Percentiles rank a stretch among this genome's conserved stretches.
Evolutionary conservation across 1,284 basidiomycete species (phyloP).

Genomic region (Blastosporella zonata): DNA sequence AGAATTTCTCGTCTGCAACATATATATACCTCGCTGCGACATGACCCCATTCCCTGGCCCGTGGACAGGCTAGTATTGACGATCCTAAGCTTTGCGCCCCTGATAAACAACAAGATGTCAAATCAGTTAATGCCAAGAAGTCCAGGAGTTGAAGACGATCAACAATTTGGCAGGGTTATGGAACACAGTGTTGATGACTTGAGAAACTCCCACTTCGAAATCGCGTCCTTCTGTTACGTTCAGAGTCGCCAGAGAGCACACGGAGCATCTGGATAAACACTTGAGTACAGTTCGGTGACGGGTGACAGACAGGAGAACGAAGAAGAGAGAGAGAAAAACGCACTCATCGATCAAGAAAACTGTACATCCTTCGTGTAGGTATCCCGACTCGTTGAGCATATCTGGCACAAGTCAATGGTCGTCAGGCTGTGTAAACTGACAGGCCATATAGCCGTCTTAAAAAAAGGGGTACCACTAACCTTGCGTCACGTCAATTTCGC

Average conservation of each 20-base stretch:
- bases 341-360: conserved; percentile 47
- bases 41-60: conserved; percentile 31
- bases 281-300: not conserved
- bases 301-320: not conserved
- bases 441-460: too few species aligned
- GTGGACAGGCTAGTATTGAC: conserved; percentile 36
- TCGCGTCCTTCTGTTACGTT: conserved; percentile 25
- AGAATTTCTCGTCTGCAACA: not conserved
- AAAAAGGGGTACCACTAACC: too few species aligned
- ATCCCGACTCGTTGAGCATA: conserved; percentile 43
- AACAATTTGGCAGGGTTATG: conserved; percentile 37
- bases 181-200: conserved; percentile 38
- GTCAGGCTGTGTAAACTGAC: not conserved
- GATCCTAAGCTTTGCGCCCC: conserved; percentile 38
- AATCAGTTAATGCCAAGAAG: conserved; percentile 4
- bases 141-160: conserved; percentile 11
- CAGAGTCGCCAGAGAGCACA: conserved; percentile 28
- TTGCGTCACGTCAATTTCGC: conserved; percentile 43
- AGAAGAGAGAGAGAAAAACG: conserved; percentile 16
- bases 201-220: conserved; percentile 35
- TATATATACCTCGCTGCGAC: conserved; percentile 31
- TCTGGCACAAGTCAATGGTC: conserved; percentile 28
- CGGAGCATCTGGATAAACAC: conserved; percentile 27
- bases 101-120: conserved; percentile 18
- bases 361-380: conserved; percentile 45